phyloP scores from a whole-genome alignment of 2,329 filamentous ascomycete species.

The Ophidiomyces ophidiicola region DNA sequence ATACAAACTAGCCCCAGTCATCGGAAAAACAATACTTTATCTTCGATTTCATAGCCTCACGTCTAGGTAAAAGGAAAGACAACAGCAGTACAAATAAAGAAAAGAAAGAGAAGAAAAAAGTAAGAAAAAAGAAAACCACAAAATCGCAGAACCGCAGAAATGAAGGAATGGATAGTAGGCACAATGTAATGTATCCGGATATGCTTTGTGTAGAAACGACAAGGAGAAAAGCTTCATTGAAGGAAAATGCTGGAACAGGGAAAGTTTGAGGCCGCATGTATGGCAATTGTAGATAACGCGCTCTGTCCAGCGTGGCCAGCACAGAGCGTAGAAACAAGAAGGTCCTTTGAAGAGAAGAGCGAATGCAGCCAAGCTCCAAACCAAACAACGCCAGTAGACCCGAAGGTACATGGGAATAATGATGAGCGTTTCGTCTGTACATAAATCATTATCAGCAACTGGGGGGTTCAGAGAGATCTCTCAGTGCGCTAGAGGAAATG shows the following conservation, averaged over 20 bases:
- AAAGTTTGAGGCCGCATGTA: slow-evolving; percentile 11
- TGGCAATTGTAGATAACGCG: not conserved
- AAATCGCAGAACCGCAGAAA: not conserved
- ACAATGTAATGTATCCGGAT: slow-evolving; percentile 7
- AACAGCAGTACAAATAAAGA: no score
- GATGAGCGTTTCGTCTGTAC: slow-evolving; percentile 6
- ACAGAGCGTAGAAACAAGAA: not conserved
- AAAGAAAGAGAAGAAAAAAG: no score
- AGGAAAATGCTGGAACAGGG: not conserved
- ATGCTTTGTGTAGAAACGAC: slow-evolving; percentile 2
- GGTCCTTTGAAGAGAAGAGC: slow-evolving; percentile 14
- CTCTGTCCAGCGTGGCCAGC: not conserved
- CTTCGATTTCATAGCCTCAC: no score
- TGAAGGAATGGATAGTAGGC: not conserved
- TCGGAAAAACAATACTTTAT: no score
- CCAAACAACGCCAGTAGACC: slow-evolving; percentile 7
- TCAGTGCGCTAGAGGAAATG: not conserved
- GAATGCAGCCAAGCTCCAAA: slow-evolving; percentile 1
- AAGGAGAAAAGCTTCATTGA: not conserved
- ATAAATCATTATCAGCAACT: not conserved
- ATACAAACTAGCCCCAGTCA: no score
- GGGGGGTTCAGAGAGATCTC: not conserved
- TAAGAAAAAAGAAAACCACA: slow-evolving; percentile 5
- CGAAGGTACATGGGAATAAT: not conserved
- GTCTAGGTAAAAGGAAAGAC: no score